Evolutionary conservation across 2,329 filamentous ascomycete genomes (phyloP), one percentile per base, ranked within the genome.

Genomic region (Aspergillus ochraceoroseus): DNA sequence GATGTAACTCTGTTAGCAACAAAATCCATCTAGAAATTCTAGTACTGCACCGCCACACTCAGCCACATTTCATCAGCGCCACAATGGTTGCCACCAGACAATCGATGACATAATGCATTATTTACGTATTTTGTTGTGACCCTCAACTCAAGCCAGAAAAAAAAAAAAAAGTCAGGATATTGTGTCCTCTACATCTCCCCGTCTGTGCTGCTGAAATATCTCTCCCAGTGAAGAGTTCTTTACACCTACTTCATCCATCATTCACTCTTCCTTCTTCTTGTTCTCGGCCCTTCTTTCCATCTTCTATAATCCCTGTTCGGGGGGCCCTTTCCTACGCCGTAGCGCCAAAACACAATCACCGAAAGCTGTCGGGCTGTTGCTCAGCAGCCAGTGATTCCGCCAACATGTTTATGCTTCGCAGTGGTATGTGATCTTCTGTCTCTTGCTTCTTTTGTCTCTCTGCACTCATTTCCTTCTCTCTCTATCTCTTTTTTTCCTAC

Each of bases 381-480:
- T 52, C 46, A 49, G 51, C 51, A 51, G 52, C 45, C 43, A 44
- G 47, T 41, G 29, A 50, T 43, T 35, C 55, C 52, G 49, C 57
- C 56, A 63, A 56, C 50, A 76, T 76, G 73, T 76, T 76, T 66
- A 74, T 76, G 71, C 70, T 76, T 55, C 67, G 73, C 51, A 76
- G 75, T 52, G 71, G 71, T 74, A 65, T 54, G 73, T 65, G 51
- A 47, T 49, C 37, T 29, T 52, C 28, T 42, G 49, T 53, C 51
- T 45, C 19, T 23, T 5, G 1, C 33, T 22, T 30, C 6, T 41
- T 17, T 34, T n/a, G n/a, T n/a, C n/a, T n/a, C n/a, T n/a, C n/a
- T n/a, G n/a, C n/a, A n/a, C n/a, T 40, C 11, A 27, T 27, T 14
- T 23, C 22, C 42, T 50, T 18, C 47, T 26, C 7, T 9, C 18